phyloP scores from a whole-genome alignment of 306 rosid species.

The Casuarina equisetifolia region DNA sequence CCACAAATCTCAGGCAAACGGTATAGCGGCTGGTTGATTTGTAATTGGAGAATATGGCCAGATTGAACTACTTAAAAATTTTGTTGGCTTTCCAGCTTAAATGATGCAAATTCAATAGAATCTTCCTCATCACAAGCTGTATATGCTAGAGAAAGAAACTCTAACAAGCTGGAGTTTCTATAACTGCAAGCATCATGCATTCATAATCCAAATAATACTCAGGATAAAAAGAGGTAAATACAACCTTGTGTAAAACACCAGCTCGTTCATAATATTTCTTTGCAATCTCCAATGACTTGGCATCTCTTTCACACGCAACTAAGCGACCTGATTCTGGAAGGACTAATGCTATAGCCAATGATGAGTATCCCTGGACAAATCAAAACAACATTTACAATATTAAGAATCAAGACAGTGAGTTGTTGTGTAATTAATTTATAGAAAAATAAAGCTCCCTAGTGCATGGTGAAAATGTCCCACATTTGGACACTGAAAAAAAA shows the following conservation, averaged over 20 bases:
- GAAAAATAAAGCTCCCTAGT: background rate
- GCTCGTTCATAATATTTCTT: slow-evolving; percentile 71
- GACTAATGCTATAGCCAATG: slow-evolving; percentile 81
- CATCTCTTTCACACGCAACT: slow-evolving; percentile 91
- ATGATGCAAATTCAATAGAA: background rate
- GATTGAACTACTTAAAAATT: background rate
- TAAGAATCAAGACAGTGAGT: background rate
- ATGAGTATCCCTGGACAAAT: slow-evolving; percentile 83
- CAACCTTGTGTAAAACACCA: slow-evolving; percentile 88
- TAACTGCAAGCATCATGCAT: background rate
- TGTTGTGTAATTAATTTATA: background rate
- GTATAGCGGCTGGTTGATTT: background rate
- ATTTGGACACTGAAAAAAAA: background rate
- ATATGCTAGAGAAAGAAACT: background rate
- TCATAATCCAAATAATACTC: background rate
- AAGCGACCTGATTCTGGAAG: slow-evolving; percentile 87
- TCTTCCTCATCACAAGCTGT: background rate
- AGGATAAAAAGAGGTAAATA: slow-evolving; percentile 10
- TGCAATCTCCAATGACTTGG: slow-evolving; percentile 75
- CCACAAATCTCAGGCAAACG: background rate
- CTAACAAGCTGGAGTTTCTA: background rate
- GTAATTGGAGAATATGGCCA: background rate
- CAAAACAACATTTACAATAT: slow-evolving; percentile 3
- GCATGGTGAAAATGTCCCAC: background rate
- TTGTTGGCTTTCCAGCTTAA: background rate